These are phyloP conservation scores for Stylosanthes scabra DNA, from an alignment of 331 rosid genomes.

Conservation along the genomic window DNA sequence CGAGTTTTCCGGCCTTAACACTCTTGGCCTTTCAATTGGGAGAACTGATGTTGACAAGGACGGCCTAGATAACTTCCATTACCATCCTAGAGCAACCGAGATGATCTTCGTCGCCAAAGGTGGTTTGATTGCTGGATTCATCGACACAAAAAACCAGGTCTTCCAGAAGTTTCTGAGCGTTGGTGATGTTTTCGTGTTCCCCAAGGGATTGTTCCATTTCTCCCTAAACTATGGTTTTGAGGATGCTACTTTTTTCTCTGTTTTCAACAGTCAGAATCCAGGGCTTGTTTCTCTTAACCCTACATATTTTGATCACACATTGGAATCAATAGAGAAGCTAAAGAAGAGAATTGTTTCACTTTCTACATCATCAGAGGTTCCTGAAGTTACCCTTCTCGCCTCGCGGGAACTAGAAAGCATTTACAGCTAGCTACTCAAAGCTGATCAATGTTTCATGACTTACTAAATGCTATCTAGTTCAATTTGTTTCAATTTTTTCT, in stretches of 20 bases:
- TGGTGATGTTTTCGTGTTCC: conserved; percentile 86
- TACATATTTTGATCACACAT: conserved; percentile 46
- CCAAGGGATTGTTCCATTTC: conserved; percentile 77
- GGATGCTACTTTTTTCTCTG: conserved; percentile 63
- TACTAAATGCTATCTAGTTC: conserved; percentile 6
- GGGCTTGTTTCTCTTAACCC: conserved; percentile 52
- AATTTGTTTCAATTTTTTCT: background rate
- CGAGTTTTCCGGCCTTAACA: conserved; percentile 72
- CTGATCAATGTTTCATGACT: background rate
- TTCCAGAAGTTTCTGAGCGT: conserved; percentile 53
- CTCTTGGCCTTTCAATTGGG: conserved; percentile 79
- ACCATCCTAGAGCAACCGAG: conserved; percentile 92
- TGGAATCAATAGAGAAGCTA: conserved; percentile 51
- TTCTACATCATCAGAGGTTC: conserved; percentile 39
- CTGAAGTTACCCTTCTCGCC: conserved; percentile 17
- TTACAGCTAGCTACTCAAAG: conserved; percentile 30
- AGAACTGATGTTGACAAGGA: conserved; percentile 60
- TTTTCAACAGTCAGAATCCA: conserved; percentile 82
- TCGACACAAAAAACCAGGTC: conserved; percentile 61
- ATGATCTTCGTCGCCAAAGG: conserved; percentile 72
- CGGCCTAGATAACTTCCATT: conserved; percentile 67
- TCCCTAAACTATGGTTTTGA: conserved; percentile 60
- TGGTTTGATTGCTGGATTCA: conserved; percentile 59
- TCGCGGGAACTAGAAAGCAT: conserved; percentile 35
- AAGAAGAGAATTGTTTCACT: conserved; percentile 45